A percentile compares a stretch with the other conserved stretches of the same genome.
Conservation (phyloP, 805 yeast genomes). For the Schwanniomyces sp. region DNA sequence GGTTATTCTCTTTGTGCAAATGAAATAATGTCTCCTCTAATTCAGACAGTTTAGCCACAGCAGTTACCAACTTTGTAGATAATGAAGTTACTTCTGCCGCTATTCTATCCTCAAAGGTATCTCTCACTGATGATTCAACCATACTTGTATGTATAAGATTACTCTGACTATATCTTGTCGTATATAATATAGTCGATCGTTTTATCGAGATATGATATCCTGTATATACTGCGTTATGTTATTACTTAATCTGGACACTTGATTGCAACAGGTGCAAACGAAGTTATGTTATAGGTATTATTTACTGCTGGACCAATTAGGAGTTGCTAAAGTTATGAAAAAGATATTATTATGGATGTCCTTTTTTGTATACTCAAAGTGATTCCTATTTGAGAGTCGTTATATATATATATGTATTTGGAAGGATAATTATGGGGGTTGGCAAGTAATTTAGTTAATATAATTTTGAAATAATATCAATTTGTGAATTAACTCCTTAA, state of each 20-base stretch:
- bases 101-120: conserved; percentile 37
- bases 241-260: neutral
- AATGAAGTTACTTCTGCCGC: conserved; percentile 55
- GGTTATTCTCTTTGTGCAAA: conserved; percentile 36
- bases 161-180: no score
- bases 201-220: neutral
- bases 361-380: no score
- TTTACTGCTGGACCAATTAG: no score
- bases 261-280: neutral
- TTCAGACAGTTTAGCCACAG: conserved; percentile 55
- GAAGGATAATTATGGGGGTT: no score
- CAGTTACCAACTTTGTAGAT: conserved; percentile 60
- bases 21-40: conserved; percentile 50
- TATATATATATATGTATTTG: no score
- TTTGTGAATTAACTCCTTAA: no score
- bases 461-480: no score
- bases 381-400: no score
- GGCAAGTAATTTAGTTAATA: no score
- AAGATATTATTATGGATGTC: no score
- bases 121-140: conserved; percentile 8
- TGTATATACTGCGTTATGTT: neutral
- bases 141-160: neutral
- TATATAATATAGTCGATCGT: neutral
- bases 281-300: no score
- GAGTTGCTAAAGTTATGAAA: no score